phyloP scores from a whole-genome alignment of 108 stramenopile genomes.

The Fistulifera pelliculosa region DNA sequence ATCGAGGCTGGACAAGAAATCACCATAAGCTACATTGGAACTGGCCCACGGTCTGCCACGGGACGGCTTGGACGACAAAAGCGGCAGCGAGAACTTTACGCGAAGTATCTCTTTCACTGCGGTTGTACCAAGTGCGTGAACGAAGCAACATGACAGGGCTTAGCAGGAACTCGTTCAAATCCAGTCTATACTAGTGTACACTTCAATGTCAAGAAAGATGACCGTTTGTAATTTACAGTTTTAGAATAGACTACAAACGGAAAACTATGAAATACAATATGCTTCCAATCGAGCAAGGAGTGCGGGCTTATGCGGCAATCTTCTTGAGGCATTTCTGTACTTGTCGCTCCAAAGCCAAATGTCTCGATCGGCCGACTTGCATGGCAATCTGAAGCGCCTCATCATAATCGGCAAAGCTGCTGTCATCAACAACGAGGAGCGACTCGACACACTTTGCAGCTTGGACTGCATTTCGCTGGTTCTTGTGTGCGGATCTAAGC shows the following conservation, averaged over 20 bases:
- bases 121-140: too few species aligned
- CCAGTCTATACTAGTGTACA: too few species aligned
- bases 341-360: constrained; percentile 25
- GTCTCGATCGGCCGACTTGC: constrained; percentile 24
- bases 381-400: constrained; percentile 16
- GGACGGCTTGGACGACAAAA: too few species aligned
- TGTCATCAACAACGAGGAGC: constrained; percentile 8
- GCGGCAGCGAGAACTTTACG: too few species aligned
- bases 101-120: too few species aligned
- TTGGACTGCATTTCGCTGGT: constrained; percentile 22
- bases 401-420: constrained; percentile 15
- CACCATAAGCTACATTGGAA: constrained; percentile 36
- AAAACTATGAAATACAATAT: constrained; percentile 4
- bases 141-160: too few species aligned
- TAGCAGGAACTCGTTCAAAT: too few species aligned
- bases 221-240: too few species aligned
- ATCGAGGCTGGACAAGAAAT: constrained; percentile 45
- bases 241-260: not conserved
- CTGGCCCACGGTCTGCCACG: not conserved
- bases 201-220: too few species aligned
- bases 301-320: constrained; percentile 7
- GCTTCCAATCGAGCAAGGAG: not conserved
- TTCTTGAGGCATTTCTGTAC: constrained; percentile 23
- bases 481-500: constrained; percentile 19
- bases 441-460: constrained; percentile 26